phyloP scores from a whole-genome alignment of 768 basidiomycete genomes.

The Terana coerulea region DNA sequence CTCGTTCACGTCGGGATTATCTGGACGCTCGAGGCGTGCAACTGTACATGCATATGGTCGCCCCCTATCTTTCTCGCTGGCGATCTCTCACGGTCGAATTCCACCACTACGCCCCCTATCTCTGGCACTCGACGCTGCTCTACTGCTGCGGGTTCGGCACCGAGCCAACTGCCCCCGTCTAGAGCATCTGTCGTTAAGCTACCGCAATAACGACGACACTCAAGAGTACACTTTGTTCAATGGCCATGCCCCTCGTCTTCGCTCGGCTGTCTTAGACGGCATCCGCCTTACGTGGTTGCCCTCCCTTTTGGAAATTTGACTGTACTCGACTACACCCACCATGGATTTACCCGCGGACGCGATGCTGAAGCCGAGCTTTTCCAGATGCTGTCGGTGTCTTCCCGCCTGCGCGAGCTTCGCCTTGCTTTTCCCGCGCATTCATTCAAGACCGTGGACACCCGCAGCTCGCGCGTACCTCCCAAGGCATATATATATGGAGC shows the following conservation, averaged over 20 bases:
- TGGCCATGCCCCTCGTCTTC: slow-evolving; percentile 54
- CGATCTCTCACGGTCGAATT: slow-evolving; percentile 62
- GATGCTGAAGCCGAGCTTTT: slow-evolving; percentile 56
- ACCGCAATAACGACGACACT: slow-evolving; percentile 65
- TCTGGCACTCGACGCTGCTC: slow-evolving; percentile 68
- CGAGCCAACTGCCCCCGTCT: slow-evolving; percentile 39
- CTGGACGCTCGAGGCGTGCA: slow-evolving; percentile 48
- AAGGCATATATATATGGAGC: slow-evolving; percentile 39
- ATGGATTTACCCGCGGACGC: slow-evolving; percentile 58
- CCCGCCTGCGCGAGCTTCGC: slow-evolving; percentile 48
- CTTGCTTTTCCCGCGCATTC: slow-evolving; percentile 44
- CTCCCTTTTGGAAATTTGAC: slow-evolving; percentile 59
- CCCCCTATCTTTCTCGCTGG: slow-evolving; percentile 47
- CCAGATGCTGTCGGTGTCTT: slow-evolving; percentile 52
- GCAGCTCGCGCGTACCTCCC: slow-evolving; percentile 24
- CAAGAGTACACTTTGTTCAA: slow-evolving; percentile 64
- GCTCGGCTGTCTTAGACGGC: slow-evolving; percentile 56
- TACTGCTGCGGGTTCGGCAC: slow-evolving; percentile 39
- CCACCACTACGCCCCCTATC: slow-evolving; percentile 50
- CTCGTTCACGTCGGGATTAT: slow-evolving; percentile 26
- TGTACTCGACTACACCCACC: slow-evolving; percentile 68
- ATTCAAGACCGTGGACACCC: slow-evolving; percentile 19
- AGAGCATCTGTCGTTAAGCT: slow-evolving; percentile 53
- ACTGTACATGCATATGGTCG: slow-evolving; percentile 56
- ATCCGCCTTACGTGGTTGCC: slow-evolving; percentile 61